Percentiles rank a stretch among this genome's conserved stretches.
Evolutionary conservation across 805 yeast genomes (phyloP).

Genomic region (Barnettozyma siamensis): DNA sequence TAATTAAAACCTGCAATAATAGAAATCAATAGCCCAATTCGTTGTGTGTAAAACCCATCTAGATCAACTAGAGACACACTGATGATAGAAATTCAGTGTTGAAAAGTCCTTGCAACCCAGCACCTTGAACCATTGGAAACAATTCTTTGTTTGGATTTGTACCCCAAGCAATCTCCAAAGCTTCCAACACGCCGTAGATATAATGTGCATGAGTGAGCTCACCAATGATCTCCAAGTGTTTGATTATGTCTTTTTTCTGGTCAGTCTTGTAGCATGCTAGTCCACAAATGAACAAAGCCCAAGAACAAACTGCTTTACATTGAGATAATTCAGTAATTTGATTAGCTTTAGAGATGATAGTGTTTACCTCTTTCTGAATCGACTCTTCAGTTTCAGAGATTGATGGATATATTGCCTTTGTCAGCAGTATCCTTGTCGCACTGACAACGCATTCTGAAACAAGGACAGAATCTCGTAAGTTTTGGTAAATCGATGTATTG

Average conservation of each 20-base stretch:
- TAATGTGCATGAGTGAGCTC: constrained; percentile 13
- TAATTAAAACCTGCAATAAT: too few species aligned
- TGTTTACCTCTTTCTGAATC: constrained; percentile 12
- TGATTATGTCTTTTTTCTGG: constrained; percentile 9
- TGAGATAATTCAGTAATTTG: constrained; percentile 8
- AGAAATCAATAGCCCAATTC: too few species aligned
- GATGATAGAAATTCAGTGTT: constrained; percentile 7
- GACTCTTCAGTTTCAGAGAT: constrained; percentile 5
- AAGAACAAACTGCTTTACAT: constrained; percentile 12
- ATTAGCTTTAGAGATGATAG: constrained; percentile 4
- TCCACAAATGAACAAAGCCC: constrained; percentile 21
- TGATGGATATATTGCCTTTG: constrained; percentile 11
- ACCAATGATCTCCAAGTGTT: constrained; percentile 11
- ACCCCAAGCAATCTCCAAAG: constrained; percentile 18
- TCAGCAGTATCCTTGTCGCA: constrained; percentile 15
- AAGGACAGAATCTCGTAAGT: constrained; percentile 15
- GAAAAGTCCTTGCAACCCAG: constrained; percentile 15
- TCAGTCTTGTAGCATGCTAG: constrained; percentile 6
- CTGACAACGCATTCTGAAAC: constrained; percentile 17
- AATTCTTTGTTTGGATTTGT: not conserved
- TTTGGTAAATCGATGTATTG: constrained; percentile 9
- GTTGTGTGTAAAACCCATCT: not conserved
- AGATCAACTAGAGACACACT: not conserved
- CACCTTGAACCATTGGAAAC: constrained; percentile 3
- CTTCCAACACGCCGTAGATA: constrained; percentile 13